Conservation (phyloP, 805 yeast species). For the Saturnispora ahearnii region DNA sequence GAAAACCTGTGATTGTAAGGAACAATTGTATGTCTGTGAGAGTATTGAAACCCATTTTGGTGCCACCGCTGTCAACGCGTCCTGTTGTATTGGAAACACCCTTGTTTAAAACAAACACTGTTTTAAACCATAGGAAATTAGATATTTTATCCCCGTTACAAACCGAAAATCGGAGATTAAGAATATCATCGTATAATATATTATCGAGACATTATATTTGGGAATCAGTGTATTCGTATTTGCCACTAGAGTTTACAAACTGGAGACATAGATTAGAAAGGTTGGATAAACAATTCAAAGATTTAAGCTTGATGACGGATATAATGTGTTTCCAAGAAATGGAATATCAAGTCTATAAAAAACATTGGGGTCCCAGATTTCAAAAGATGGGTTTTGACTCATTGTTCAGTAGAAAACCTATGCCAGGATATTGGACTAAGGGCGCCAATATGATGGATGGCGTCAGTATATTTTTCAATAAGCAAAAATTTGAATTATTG, state of each 20-base stretch:
- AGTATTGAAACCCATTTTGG: background rate
- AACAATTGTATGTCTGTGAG: background rate
- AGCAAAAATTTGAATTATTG: slow-evolving; percentile 36
- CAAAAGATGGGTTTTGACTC: slow-evolving; percentile 34
- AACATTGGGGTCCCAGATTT: slow-evolving; percentile 20
- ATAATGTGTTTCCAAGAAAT: slow-evolving; percentile 44
- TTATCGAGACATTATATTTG: slow-evolving; percentile 43
- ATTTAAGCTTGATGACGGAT: slow-evolving; percentile 32
- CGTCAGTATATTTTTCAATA: slow-evolving; percentile 45
- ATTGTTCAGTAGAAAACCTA: slow-evolving; percentile 39
- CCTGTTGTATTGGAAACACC: background rate
- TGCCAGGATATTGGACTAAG: slow-evolving; percentile 45
- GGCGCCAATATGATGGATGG: slow-evolving; percentile 47
- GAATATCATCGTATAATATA: slow-evolving; percentile 29
- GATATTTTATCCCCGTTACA: slow-evolving; percentile 4
- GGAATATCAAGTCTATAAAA: slow-evolving; percentile 24
- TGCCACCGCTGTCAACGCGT: background rate
- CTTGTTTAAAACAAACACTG: slow-evolving; percentile 8
- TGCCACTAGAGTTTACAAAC: slow-evolving; percentile 36
- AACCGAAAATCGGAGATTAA: slow-evolving; percentile 12
- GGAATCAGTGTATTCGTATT: slow-evolving; percentile 46
- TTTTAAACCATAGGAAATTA: slow-evolving; percentile 17
- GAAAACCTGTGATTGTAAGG: no score
- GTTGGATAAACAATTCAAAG: slow-evolving; percentile 32
- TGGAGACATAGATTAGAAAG: slow-evolving; percentile 43